Evolutionary conservation across 1,139 yeast genomes (phyloP).

Genomic region (Blastobotrys niveus): DNA sequence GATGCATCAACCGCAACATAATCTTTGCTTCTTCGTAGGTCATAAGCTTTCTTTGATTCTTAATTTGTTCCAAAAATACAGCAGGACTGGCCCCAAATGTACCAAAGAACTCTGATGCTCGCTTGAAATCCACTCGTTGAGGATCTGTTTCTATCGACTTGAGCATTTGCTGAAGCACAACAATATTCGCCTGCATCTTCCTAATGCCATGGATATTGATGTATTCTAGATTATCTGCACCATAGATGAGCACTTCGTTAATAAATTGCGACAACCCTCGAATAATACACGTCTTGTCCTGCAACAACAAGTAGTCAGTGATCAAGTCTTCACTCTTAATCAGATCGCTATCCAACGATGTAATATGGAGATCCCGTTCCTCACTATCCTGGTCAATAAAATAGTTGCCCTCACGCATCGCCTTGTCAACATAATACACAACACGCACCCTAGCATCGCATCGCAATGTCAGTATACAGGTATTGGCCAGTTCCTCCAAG

Average conservation of each 20-base stretch:
- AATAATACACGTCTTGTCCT: conserved; percentile 33
- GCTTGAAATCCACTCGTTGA: conserved; percentile 52
- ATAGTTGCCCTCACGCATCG: conserved; percentile 37
- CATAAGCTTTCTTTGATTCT: conserved; percentile 17
- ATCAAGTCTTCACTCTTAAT: conserved; percentile 44
- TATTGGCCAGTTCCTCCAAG: conserved; percentile 45
- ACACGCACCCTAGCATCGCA: conserved; percentile 61
- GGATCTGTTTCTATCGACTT: conserved; percentile 57
- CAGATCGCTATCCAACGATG: conserved; percentile 55
- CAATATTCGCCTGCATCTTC: conserved; percentile 60
- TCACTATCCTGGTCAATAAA: conserved; percentile 48
- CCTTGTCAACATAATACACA: conserved; percentile 51
- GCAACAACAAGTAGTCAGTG: conserved; percentile 28
- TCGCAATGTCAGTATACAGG: conserved; percentile 52
- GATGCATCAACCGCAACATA: conserved; percentile 25
- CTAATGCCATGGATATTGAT: conserved; percentile 64
- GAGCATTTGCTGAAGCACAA: conserved; percentile 70
- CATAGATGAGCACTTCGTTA: conserved; percentile 52
- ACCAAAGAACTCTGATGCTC: conserved; percentile 55
- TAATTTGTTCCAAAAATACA: conserved; percentile 23
- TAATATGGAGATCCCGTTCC: conserved; percentile 59
- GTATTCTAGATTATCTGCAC: conserved; percentile 51
- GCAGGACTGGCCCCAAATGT: conserved; percentile 32
- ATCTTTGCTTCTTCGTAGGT: conserved; percentile 28
- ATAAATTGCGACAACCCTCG: conserved; percentile 54